Evolutionary conservation across 805 yeast species (phyloP).

Genomic region (Vanderwaltozyma tropicalis): DNA sequence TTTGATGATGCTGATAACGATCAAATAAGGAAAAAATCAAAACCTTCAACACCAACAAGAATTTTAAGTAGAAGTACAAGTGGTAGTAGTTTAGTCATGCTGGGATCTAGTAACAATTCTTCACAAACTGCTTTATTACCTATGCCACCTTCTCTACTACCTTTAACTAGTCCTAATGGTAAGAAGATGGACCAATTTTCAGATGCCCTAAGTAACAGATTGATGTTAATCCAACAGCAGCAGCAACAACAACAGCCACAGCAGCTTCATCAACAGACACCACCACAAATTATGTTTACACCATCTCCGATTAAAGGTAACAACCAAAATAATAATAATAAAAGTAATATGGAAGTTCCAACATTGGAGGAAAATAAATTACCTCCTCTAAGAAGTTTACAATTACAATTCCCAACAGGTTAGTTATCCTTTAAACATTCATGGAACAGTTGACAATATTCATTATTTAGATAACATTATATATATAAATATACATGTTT

Average conservation of each 20-base stretch:
- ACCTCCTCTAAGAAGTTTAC: constrained; percentile 27
- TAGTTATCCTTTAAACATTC: too few species aligned
- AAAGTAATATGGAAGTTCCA: neutral
- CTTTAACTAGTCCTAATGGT: neutral
- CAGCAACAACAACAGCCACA: constrained; percentile 7
- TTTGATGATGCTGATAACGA: constrained; percentile 6
- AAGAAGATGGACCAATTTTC: neutral
- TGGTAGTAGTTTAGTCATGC: constrained; percentile 7
- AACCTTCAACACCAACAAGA: constrained; percentile 20
- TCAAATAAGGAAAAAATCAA: constrained; percentile 20
- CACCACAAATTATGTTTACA: constrained; percentile 2
- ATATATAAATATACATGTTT: neutral
- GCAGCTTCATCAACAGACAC: constrained; percentile 1
- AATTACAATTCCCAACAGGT: constrained; percentile 19
- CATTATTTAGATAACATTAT: neutral
- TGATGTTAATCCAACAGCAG: constrained; percentile 17
- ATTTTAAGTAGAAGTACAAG: constrained; percentile 20
- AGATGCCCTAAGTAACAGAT: constrained; percentile 8
- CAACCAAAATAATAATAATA: neutral
- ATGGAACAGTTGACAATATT: neutral
- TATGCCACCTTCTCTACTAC: neutral
- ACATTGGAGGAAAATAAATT: constrained; percentile 3
- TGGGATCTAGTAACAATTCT: neutral
- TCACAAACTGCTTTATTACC: neutral
- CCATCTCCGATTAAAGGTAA: constrained; percentile 1